phyloP scores from a whole-genome alignment of 2,329 filamentous ascomycete genomes.

The Aspergillus brunneoviolaceus region DNA sequence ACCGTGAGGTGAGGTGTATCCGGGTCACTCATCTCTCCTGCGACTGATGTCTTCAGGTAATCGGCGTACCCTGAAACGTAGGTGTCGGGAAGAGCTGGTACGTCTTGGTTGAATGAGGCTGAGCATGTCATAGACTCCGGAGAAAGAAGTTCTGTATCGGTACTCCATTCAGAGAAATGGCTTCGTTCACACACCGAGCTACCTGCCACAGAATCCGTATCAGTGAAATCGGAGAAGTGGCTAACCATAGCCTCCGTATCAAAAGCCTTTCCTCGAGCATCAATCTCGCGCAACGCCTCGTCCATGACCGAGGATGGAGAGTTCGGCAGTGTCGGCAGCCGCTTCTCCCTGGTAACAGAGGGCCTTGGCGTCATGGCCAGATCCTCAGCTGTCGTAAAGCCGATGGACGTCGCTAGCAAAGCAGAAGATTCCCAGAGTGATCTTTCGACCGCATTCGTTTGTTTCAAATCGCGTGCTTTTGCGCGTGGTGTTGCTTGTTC shows the following conservation, averaged over 20 bases:
- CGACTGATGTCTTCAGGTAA: constrained; percentile 23
- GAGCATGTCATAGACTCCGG: constrained; percentile 39
- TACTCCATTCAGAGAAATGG: constrained; percentile 44
- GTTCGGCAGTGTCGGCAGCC: constrained; percentile 48
- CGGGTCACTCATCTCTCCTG: constrained; percentile 30
- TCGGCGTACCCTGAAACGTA: constrained; percentile 23
- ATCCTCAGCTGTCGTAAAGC: constrained; percentile 11
- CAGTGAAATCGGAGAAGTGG: constrained; percentile 44
- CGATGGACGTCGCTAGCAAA: constrained; percentile 21
- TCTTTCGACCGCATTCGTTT: constrained; percentile 7
- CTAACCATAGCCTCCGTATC: constrained; percentile 38
- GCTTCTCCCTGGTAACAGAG: constrained; percentile 36
- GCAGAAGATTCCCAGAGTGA: constrained; percentile 21
- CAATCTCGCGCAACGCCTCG: constrained; percentile 38
- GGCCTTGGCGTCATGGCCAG: constrained; percentile 28
- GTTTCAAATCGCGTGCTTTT: constrained; percentile 9
- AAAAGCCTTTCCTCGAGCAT: constrained; percentile 32
- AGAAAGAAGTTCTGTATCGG: constrained; percentile 37
- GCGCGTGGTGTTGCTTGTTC: background rate
- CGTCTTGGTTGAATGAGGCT: constrained; percentile 32
- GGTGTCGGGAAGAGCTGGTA: constrained; percentile 19
- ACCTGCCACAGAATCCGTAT: constrained; percentile 31
- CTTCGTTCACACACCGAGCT: constrained; percentile 34
- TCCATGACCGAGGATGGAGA: constrained; percentile 48
- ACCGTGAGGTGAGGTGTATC: constrained; percentile 39